A percentile compares a stretch with the other conserved stretches of the same genome.
Conservation (phyloP, 2,329 filamentous ascomycete genomes). For the Arthrobotrys pseudoclavata region DNA sequence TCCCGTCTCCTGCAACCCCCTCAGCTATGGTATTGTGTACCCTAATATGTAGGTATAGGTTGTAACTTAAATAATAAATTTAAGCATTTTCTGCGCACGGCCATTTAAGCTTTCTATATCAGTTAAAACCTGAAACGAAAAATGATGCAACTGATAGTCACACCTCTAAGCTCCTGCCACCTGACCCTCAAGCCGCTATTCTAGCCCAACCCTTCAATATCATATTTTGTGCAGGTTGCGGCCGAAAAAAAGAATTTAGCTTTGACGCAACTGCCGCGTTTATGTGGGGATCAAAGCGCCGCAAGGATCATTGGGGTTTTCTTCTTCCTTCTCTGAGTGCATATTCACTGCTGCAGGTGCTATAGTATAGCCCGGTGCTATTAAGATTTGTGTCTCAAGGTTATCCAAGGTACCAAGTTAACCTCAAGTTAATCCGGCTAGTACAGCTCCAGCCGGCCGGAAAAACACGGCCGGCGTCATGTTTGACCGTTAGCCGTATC, state of each 20-base stretch:
- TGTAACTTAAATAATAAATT: neutral
- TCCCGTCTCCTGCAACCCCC: neutral
- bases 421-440: conserved; percentile 43
- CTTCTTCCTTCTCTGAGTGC: conserved; percentile 7
- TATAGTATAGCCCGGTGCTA: conserved; percentile 31
- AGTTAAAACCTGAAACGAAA: conserved; percentile 7
- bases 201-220: neutral
- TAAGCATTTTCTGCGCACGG: neutral
- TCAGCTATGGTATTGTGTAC: neutral
- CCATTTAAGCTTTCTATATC: neutral
- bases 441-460: conserved; percentile 19
- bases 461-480: conserved; percentile 32
- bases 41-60: neutral
- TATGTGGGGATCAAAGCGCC: conserved; percentile 54
- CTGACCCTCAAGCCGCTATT: conserved; percentile 6
- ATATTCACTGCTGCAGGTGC: neutral
- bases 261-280: conserved; percentile 55
- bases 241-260: conserved; percentile 1
- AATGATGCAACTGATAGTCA: conserved; percentile 3
- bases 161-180: neutral
- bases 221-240: neutral
- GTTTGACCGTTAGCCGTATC: conserved; percentile 3
- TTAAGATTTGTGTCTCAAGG: conserved; percentile 43
- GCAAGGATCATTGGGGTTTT: conserved; percentile 10
- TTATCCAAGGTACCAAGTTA: conserved; percentile 15